These are phyloP conservation scores for Pezicula radicicola DNA, from an alignment of 2,329 filamentous ascomycete genomes.

Conservation along the genomic window DNA sequence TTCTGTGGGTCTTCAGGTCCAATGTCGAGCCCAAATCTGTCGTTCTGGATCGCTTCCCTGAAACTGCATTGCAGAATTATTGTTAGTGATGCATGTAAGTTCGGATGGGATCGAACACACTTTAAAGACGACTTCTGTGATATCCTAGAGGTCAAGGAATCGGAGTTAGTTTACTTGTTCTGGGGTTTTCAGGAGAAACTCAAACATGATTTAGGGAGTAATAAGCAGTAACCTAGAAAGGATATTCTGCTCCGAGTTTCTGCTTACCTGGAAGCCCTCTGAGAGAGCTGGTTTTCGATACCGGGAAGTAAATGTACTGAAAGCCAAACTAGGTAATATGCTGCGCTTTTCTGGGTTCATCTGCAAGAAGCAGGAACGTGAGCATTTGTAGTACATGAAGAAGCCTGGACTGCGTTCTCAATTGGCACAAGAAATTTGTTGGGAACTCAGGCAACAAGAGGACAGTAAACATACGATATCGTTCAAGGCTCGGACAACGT, in stretches of 20 bases:
- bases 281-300: constrained; percentile 68
- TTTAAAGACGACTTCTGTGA: constrained; percentile 71
- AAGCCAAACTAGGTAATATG: constrained; percentile 75
- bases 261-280: constrained; percentile 68
- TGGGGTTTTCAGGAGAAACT: too few species aligned
- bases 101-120: constrained; percentile 32
- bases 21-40: constrained; percentile 72
- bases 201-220: too few species aligned
- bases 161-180: too few species aligned
- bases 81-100: neutral
- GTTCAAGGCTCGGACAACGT: constrained; percentile 73
- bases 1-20: constrained; percentile 48
- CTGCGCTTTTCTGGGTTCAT: constrained; percentile 81
- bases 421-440: neutral
- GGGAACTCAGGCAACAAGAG: neutral
- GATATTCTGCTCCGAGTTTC: too few species aligned
- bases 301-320: constrained; percentile 69
- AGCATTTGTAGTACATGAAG: constrained; percentile 3
- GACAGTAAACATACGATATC: constrained; percentile 17
- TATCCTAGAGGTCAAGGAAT: constrained; percentile 42
- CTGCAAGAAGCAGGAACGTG: constrained; percentile 32
- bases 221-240: too few species aligned
- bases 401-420: neutral
- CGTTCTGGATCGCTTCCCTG: constrained; percentile 55
- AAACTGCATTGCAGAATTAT: constrained; percentile 17